phyloP scores from a whole-genome alignment of 108 stramenopile genomes.

The Fragilaria crotonensis region DNA sequence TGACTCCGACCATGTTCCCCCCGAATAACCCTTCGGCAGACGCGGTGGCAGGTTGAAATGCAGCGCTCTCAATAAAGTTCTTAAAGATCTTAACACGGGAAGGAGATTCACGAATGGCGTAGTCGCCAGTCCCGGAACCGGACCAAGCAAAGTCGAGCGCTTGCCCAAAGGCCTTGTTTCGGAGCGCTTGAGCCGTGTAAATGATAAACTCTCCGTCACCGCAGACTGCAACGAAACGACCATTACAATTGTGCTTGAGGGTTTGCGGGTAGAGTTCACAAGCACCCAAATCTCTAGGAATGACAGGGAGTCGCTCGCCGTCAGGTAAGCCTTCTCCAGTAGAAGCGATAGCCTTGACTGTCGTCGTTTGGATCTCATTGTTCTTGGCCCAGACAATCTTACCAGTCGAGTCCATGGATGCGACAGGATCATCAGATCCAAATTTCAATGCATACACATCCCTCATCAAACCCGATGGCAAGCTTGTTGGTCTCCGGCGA shows the following conservation, averaged over 20 bases:
- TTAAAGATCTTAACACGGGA: conserved; percentile 91
- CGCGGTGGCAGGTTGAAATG: conserved; percentile 82
- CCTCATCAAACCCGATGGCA: conserved; percentile 99
- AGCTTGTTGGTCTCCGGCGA: conserved; percentile 91
- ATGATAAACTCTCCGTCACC: conserved; percentile 99
- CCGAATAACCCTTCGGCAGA: conserved; percentile 94
- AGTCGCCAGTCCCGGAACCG: conserved; percentile 93
- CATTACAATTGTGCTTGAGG: conserved; percentile 97
- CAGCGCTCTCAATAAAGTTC: conserved; percentile 87
- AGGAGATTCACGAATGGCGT: conserved; percentile 92
- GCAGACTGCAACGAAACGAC: conserved; percentile 94
- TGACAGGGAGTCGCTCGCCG: conserved; percentile 79
- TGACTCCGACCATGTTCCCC: conserved; percentile 89
- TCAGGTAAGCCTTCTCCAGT: conserved; percentile 68
- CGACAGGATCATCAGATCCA: conserved; percentile 96
- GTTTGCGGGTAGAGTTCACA: conserved; percentile 94
- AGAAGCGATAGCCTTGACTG: conserved; percentile 81
- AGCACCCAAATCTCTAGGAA: conserved; percentile 88
- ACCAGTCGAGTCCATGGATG: conserved; percentile 95
- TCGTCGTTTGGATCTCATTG: conserved; percentile 93
- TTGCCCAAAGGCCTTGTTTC: conserved; percentile 97
- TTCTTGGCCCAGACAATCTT: conserved; percentile 97
- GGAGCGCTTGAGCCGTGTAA: conserved; percentile 95
- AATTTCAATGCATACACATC: conserved; percentile 97
- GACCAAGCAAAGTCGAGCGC: conserved; percentile 99